These are phyloP conservation scores for Chalara sp. DNA, from an alignment of 2,329 filamentous ascomycete genomes.

Conservation along the genomic window DNA sequence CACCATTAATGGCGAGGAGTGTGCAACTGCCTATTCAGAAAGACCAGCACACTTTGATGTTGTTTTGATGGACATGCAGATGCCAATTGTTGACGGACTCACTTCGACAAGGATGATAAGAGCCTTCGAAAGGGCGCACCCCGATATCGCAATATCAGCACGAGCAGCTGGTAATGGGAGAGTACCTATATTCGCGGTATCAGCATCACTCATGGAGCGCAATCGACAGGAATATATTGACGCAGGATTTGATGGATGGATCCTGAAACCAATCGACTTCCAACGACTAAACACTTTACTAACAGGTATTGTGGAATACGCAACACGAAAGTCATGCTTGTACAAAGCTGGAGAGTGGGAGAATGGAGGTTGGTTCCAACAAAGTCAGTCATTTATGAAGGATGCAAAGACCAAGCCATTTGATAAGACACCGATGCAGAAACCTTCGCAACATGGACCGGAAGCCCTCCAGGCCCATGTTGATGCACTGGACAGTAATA, in stretches of 20 bases:
- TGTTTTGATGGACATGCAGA: constrained; percentile 93
- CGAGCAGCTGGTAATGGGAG: constrained; percentile 55
- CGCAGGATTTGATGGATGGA: constrained; percentile 84
- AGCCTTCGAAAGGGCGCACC: constrained; percentile 54
- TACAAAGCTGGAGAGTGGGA: constrained; percentile 75
- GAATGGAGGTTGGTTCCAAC: constrained; percentile 72
- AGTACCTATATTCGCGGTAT: constrained; percentile 80
- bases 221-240: constrained; percentile 64
- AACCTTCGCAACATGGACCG: too few relatives aligned
- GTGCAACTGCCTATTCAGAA: constrained; percentile 63
- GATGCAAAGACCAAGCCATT: not conserved
- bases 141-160: constrained; percentile 45
- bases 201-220: constrained; percentile 70
- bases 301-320: constrained; percentile 57
- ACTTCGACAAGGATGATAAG: constrained; percentile 79
- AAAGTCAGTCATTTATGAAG: not conserved
- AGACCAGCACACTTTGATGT: constrained; percentile 62
- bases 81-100: constrained; percentile 86
- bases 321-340: constrained; percentile 51
- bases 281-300: constrained; percentile 64
- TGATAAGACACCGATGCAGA: too few relatives aligned
- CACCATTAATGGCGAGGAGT: constrained; percentile 80
- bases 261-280: constrained; percentile 83
- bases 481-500: too few relatives aligned
- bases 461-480: too few relatives aligned